Evolutionary conservation across 352 stramenopile species (phyloP).

Genomic region (Poterioochromonas sp.): DNA sequence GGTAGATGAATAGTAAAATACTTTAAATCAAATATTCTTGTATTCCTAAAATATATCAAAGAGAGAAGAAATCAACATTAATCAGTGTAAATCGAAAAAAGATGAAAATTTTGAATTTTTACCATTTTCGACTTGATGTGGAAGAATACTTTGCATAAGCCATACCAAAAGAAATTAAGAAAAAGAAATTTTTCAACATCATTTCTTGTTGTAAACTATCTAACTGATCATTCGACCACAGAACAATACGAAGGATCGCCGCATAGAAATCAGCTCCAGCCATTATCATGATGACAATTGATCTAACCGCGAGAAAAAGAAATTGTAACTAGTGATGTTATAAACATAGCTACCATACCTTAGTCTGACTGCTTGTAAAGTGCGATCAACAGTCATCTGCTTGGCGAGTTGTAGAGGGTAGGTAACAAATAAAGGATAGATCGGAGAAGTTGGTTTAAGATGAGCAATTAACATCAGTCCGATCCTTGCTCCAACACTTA

Average conservation of each 20-base stretch:
- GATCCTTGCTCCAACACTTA: slow-evolving; percentile 9
- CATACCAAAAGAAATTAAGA: neutral
- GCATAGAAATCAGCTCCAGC: slow-evolving; percentile 21
- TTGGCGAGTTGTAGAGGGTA: neutral
- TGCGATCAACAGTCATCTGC: slow-evolving; percentile 25
- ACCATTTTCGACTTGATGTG: neutral
- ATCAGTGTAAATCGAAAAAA: neutral
- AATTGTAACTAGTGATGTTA: neutral
- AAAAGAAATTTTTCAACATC: slow-evolving; percentile 29
- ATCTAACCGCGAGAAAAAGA: neutral
- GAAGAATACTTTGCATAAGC: slow-evolving; percentile 5
- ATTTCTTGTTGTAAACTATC: slow-evolving; percentile 29
- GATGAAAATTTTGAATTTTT: neutral
- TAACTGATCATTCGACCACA: slow-evolving; percentile 20
- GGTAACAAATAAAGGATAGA: neutral
- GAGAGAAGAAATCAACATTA: neutral
- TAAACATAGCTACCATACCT: neutral
- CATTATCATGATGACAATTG: slow-evolving; percentile 29
- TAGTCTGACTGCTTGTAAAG: slow-evolving; percentile 23
- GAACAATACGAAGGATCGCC: neutral
- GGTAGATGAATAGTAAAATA: neutral
- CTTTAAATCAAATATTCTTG: slow-evolving; percentile 6
- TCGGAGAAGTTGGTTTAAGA: neutral
- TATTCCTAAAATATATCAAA: neutral
- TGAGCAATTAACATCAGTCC: slow-evolving; percentile 9